Percentiles rank a stretch among this genome's conserved stretches.
phyloP scores from a whole-genome alignment of 83 land plant species.

The Picea engelmannii region DNA sequence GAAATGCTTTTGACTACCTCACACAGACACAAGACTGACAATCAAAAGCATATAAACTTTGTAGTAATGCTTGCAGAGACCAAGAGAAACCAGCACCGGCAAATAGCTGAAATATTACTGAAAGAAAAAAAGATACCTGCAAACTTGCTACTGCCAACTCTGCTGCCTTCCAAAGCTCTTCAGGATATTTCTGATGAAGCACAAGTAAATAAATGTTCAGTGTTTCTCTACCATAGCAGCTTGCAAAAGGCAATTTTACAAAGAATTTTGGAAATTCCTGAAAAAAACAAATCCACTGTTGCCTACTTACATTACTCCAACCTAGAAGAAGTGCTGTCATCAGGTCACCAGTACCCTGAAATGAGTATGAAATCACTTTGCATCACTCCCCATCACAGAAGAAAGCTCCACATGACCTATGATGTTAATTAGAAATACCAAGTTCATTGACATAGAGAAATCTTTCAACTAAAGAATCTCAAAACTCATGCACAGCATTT shows the following conservation, averaged over 20 bases:
- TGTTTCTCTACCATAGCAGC: background rate
- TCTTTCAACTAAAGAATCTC: background rate
- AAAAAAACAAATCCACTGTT: background rate
- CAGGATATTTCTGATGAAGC: slow-evolving; percentile 67
- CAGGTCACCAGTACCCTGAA: slow-evolving; percentile 92
- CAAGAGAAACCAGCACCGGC: background rate
- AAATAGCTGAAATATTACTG: background rate
- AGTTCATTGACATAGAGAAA: background rate
- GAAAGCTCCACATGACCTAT: background rate
- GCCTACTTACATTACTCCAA: slow-evolving; percentile 84
- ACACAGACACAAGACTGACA: too few relatives aligned
- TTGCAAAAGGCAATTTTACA: background rate
- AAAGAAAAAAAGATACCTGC: slow-evolving; percentile 51
- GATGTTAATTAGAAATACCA: background rate
- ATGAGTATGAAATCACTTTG: slow-evolving; percentile 1
- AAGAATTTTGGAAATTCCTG: background rate
- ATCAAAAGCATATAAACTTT: background rate
- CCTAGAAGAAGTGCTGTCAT: slow-evolving; percentile 90
- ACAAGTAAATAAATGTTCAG: slow-evolving; percentile 10
- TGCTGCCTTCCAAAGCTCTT: slow-evolving; percentile 76
- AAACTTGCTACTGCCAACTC: slow-evolving; percentile 90
- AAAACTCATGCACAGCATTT: background rate
- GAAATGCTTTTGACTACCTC: too few relatives aligned
- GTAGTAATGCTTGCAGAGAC: background rate
- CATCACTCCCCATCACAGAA: background rate